Base-by-base conservation (phyloP, 2,329 filamentous ascomycete genomes). In the Aspergillus carbonarius region DNA sequence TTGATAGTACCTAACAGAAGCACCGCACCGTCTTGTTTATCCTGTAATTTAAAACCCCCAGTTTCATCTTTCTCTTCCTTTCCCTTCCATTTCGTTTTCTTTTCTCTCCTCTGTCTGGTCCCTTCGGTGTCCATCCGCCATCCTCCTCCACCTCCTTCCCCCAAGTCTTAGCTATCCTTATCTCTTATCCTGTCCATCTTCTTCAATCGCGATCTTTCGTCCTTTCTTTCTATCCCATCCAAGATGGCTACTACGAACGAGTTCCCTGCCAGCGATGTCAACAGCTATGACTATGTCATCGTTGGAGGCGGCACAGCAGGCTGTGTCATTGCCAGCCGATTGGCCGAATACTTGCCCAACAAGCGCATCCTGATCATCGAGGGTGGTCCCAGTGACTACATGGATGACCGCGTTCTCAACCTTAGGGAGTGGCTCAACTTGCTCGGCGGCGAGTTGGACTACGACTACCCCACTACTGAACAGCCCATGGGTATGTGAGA, bases 391-490 rank as follows among this genome's bases (percentile, higher is more conserved):
- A 93, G 90, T 73, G 92, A 96, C 76, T 95, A 88, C 77, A 90
- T 90, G 81, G 90, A 96, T 75, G 89, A 95, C 75, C 86, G 91
- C 57, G 92, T 96, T 47, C 83, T 96, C 52, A 87, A 93, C 68
- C 83, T 96, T 66, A 92, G 92, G 71, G 88, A 96, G 77, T 96
- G 92, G 92, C 82, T 96, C 63, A 86, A 83, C 64, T 82, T 96
- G 52, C 85, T 96, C 27, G 92, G 92, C 63, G 91, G 91, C 70
- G 87, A 96, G 71, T 84, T 96, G 61, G 92, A 96, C 79, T 96
- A 93, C 76, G 92, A 96, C 77, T 96, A 96, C 77, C 85, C 85
- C 70, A 96, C 92, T 34, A 91, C 88, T 49, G 91, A 96, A 78
- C 92, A 96, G 80, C 92, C 92, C 63, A 95, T 86, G 79, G 84